Evolutionary conservation across 169 alveolate genomes (phyloP), one percentile per base, ranked within the genome.

Genomic region (Eimeria necatrix): DNA sequence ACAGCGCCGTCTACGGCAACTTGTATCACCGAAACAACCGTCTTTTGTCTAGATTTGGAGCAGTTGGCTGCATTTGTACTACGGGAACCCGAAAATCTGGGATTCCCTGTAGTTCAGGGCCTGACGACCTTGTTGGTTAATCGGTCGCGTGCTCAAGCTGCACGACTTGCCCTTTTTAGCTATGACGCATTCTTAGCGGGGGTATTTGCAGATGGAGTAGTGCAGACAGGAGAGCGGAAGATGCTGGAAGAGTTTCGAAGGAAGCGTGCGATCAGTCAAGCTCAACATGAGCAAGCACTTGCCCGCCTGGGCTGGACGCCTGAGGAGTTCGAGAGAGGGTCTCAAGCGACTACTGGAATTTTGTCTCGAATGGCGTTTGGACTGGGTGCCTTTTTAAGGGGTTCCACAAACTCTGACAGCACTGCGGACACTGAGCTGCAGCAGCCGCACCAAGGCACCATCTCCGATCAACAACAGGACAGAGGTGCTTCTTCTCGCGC

Each of bases 41-140:
- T 91, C 32, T 81, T 91, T 41, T 74, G 70, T 48, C 74, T 91
- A 6, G 91, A 91, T 41, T 51, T 91, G 81, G 64, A 91, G 53
- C 73, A 71, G 46, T 49, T 73, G 61, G 95, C 95, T 8, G 68
- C 81, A 22, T 74, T 78, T 24, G 85, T 91, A 56, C 83, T 91
- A 16, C 68, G 86, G 12, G 95, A 91, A 46, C 95, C 95, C 71
- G 95, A 61, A n/a, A 91, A 91, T 73, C 51, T 91, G 52, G 95
- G 90, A 8, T 91, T 91, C 83, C 95, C 95, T n/a, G 95, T 91
- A 0, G 90, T 91, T n/a, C 95, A 91, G 49, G 95, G 95, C 26
- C 95, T 91, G 74, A 60, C 95, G 64, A 53, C 95, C 16, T 68
- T 91, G 81, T 46, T 91, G 52, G 95, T 91, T 26, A 68, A 91